Conservation (phyloP, 495 filamentous ascomycete species). For the Aspergillus kassunensis region DNA sequence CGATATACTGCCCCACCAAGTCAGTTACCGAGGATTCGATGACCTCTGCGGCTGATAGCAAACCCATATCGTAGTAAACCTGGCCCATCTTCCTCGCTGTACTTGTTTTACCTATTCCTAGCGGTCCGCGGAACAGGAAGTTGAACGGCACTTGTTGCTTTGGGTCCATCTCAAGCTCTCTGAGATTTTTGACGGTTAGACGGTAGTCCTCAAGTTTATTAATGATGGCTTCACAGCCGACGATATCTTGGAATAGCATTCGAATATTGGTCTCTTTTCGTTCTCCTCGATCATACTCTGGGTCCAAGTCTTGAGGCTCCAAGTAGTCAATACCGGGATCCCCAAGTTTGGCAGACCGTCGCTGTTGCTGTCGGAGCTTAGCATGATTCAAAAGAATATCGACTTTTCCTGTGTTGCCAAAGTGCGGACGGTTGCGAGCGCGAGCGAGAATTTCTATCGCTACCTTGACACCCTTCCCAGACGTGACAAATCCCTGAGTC, state of each 20-base stretch:
- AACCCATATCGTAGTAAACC: constrained; percentile 35
- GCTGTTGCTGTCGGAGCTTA: constrained; percentile 55
- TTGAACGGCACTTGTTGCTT: constrained; percentile 37
- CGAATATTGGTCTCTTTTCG: constrained; percentile 47
- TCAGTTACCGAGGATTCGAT: constrained; percentile 39
- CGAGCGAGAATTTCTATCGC: constrained; percentile 39
- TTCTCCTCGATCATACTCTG: constrained; percentile 55
- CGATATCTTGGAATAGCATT: constrained; percentile 58
- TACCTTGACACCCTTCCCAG: constrained; percentile 33
- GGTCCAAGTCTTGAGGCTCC: constrained; percentile 65
- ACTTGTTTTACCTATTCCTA: constrained; percentile 44
- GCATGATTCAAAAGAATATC: constrained; percentile 61
- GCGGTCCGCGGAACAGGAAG: constrained; percentile 19
- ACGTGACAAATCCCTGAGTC: constrained; percentile 40
- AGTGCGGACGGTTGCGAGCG: constrained; percentile 44
- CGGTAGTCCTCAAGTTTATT: constrained; percentile 57
- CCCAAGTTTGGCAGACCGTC: constrained; percentile 21
- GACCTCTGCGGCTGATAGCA: constrained; percentile 30
- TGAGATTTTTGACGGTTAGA: constrained; percentile 48
- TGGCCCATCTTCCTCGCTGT: constrained; percentile 33
- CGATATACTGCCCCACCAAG: constrained; percentile 36
- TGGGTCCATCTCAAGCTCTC: constrained; percentile 51
- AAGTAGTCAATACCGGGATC: constrained; percentile 34
- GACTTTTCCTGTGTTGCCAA: constrained; percentile 56
- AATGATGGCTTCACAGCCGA: constrained; percentile 64